These are phyloP conservation scores for Apophysomyces variabilis DNA, from an alignment of 371 early-diverging fungal species.

Conservation along the genomic window DNA sequence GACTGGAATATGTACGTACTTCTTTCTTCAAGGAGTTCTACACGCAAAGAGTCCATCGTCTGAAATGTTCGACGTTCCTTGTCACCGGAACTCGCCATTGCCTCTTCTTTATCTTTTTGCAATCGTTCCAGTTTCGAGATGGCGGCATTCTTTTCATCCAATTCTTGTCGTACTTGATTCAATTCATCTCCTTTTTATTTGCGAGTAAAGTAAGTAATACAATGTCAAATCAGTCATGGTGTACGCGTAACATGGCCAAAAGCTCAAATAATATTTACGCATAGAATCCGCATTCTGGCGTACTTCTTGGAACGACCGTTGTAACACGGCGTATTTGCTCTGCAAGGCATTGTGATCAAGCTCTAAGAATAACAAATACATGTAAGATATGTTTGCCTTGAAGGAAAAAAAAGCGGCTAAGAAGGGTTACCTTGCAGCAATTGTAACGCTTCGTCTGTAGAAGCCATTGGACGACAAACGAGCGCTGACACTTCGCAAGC, in stretches of 20 bases:
- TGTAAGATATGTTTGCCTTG: background rate
- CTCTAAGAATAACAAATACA: background rate
- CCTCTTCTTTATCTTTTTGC: background rate
- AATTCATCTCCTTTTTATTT: background rate
- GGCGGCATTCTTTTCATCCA: background rate
- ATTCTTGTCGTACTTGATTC: constrained; percentile 2
- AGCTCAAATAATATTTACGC: background rate
- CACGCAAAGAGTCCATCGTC: background rate
- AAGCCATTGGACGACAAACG: constrained; percentile 6
- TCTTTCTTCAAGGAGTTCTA: background rate
- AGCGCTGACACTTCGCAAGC: background rate
- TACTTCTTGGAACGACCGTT: background rate
- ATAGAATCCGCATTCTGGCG: constrained; percentile 7
- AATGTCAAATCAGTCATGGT: background rate
- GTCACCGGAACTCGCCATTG: background rate
- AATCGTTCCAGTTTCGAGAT: constrained; percentile 7
- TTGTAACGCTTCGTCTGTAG: background rate
- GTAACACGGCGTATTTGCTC: background rate
- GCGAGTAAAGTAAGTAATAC: background rate
- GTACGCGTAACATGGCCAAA: background rate
- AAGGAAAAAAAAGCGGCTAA: no score
- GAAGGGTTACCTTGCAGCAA: background rate
- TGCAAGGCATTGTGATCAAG: constrained; percentile 6
- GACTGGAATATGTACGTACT: background rate
- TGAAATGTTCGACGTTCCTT: background rate